Conservation (phyloP, 2,329 filamentous ascomycete species). For the Aspergillus bombycis region DNA sequence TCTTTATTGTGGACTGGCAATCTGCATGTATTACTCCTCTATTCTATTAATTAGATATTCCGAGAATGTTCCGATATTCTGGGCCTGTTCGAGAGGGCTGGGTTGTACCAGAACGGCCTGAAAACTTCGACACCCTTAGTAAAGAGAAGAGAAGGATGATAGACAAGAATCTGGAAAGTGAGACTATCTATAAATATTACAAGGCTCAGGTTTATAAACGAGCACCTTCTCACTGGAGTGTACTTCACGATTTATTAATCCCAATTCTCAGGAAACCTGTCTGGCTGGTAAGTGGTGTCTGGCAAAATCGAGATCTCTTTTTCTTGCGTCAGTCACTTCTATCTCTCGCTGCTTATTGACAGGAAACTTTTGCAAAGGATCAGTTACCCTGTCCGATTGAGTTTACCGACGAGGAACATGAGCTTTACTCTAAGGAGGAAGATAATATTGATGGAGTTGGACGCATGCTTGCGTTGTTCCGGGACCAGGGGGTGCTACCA, state of each 20-base stretch:
- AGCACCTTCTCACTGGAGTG: slow-evolving; percentile 32
- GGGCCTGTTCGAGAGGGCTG: slow-evolving; percentile 34
- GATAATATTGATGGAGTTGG: slow-evolving; percentile 36
- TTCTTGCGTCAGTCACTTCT: slow-evolving; percentile 37
- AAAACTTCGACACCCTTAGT: slow-evolving; percentile 30
- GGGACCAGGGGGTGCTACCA: background rate
- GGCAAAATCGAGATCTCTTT: slow-evolving; percentile 38
- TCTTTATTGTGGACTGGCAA: slow-evolving; percentile 32
- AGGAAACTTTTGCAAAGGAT: slow-evolving; percentile 16
- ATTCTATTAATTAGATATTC: slow-evolving; percentile 34
- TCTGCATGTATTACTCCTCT: slow-evolving; percentile 25
- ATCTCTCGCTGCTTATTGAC: slow-evolving; percentile 25
- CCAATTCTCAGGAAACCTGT: slow-evolving; percentile 32
- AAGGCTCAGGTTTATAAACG: slow-evolving; percentile 34
- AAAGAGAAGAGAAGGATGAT: slow-evolving; percentile 29
- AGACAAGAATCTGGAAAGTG: slow-evolving; percentile 34
- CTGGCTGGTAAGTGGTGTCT: slow-evolving; percentile 34
- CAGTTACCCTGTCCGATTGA: slow-evolving; percentile 25
- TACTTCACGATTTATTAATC: slow-evolving; percentile 25
- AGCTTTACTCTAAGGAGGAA: slow-evolving; percentile 31
- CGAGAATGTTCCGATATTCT: slow-evolving; percentile 33
- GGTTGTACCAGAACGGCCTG: slow-evolving; percentile 33
- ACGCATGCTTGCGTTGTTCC: slow-evolving; percentile 26
- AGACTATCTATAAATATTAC: slow-evolving; percentile 40
- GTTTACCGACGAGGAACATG: slow-evolving; percentile 26